Conservation (phyloP, 257 asterid species). For the Echium plantagineum region DNA sequence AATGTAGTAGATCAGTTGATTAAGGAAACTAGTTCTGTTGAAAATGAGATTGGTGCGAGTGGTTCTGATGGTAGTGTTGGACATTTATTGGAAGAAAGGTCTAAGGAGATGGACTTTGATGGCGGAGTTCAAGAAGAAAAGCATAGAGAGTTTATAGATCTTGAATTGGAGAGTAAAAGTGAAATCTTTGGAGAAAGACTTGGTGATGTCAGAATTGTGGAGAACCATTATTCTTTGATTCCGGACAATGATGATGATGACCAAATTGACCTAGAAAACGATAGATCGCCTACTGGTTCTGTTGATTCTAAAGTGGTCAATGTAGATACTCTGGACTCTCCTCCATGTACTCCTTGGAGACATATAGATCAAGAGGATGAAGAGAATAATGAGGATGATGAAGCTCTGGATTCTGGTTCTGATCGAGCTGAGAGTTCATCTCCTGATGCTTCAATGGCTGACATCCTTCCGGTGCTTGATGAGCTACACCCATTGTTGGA, state of each 20-base stretch:
- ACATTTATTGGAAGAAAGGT: conserved; percentile 30
- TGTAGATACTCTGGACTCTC: conserved; percentile 42
- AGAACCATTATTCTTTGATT: conserved; percentile 4
- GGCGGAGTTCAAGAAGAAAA: conserved; percentile 22
- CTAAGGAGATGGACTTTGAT: conserved; percentile 22
- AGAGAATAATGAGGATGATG: conserved; percentile 12
- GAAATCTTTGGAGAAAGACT: conserved; percentile 25
- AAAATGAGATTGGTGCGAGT: conserved; percentile 16
- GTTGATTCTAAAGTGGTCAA: conserved; percentile 65
- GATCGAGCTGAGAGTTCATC: conserved; percentile 82
- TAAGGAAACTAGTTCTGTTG: conserved; percentile 9
- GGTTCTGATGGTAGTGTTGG: conserved; percentile 20
- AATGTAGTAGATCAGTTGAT: conserved; percentile 14
- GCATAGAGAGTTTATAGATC: conserved; percentile 5
- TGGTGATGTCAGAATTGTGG: conserved; percentile 9
- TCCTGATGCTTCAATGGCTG: conserved; percentile 90
- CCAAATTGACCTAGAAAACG: conserved; percentile 44
- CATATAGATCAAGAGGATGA: conserved; percentile 27
- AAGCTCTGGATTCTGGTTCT: conserved; percentile 49
- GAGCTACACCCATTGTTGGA: conserved; percentile 81
- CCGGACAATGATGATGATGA: conserved; percentile 7
- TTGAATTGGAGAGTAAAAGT: conserved; percentile 5
- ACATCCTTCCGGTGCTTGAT: conserved; percentile 81
- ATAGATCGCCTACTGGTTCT: conserved; percentile 53
- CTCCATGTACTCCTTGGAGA: conserved; percentile 31